Conservation (phyloP, 345 rosid genomes). For the Brassica cretica region DNA sequence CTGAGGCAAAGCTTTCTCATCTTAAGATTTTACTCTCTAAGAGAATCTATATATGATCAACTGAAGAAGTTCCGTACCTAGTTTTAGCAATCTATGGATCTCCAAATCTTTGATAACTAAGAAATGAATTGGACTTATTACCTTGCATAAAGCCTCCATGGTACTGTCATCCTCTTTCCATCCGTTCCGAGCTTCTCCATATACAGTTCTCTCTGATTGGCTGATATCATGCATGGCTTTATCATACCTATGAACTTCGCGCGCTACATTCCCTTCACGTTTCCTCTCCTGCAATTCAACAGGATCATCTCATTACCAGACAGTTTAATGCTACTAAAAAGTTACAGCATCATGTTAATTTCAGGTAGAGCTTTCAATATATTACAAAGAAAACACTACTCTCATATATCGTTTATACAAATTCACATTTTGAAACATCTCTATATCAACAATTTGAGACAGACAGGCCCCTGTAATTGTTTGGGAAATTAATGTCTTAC, state of each 20-base stretch:
- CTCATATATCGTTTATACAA: neutral
- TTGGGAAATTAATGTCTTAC: neutral
- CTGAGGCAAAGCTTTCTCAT: slow-evolving; percentile 8
- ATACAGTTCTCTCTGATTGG: slow-evolving; percentile 45
- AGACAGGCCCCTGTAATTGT: neutral
- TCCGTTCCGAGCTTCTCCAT: slow-evolving; percentile 49
- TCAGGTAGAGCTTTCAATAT: slow-evolving; percentile 8
- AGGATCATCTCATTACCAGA: slow-evolving; percentile 10
- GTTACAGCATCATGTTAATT: neutral
- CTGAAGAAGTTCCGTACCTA: slow-evolving; percentile 17
- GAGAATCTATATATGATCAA: neutral
- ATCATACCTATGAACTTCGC: slow-evolving; percentile 46
- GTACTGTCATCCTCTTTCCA: slow-evolving; percentile 70
- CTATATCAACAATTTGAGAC: slow-evolving; percentile 11
- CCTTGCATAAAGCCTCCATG: slow-evolving; percentile 77
- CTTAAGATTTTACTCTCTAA: slow-evolving; percentile 6
- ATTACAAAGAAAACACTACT: neutral
- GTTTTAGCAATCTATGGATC: slow-evolving; percentile 11
- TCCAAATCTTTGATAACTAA: neutral
- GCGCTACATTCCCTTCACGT: slow-evolving; percentile 40
- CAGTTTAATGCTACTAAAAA: neutral
- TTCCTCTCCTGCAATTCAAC: slow-evolving; percentile 53
- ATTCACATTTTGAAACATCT: neutral
- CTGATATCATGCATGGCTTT: slow-evolving; percentile 43
- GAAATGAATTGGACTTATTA: slow-evolving; percentile 4